Evolutionary conservation across 2,329 filamentous ascomycete genomes (phyloP).

Genomic region (Lasiodiplodia sp.): DNA sequence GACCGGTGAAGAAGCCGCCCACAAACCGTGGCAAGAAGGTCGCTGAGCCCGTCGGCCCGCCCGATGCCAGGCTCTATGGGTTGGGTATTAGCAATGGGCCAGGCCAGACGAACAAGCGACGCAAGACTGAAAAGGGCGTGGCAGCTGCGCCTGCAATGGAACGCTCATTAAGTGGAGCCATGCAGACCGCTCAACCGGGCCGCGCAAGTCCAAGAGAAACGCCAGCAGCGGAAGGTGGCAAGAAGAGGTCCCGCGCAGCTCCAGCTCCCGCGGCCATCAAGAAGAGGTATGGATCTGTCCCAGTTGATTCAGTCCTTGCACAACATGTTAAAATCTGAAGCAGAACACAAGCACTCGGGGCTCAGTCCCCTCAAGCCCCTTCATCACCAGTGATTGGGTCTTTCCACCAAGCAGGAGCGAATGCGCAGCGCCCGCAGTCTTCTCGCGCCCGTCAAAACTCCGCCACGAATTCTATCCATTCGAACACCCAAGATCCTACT

Average conservation of each 20-base stretch:
- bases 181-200: conserved; percentile 55
- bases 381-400: conserved; percentile 77
- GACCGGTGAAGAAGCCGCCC: conserved; percentile 66
- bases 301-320: neutral
- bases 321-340: conserved; percentile 31
- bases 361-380: conserved; percentile 73
- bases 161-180: conserved; percentile 68
- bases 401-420: conserved; percentile 66
- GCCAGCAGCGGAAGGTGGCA: conserved; percentile 67
- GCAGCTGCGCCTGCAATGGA: conserved; percentile 62
- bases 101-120: conserved; percentile 71
- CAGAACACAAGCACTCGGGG: conserved; percentile 58
- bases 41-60: conserved; percentile 56
- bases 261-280: conserved; percentile 73
- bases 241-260: conserved; percentile 75
- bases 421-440: conserved; percentile 67
- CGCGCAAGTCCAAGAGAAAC: conserved; percentile 72
- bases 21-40: conserved; percentile 70
- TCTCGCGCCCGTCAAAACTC: conserved; percentile 80
- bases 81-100: conserved; percentile 70
- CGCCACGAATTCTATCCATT: conserved; percentile 46
- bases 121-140: conserved; percentile 76
- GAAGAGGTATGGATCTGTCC: conserved; percentile 70
- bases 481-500: conserved; percentile 59
- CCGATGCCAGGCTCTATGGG: conserved; percentile 58